Conservation (phyloP, 2,329 filamentous ascomycete species). For the Diaporthe eres region DNA sequence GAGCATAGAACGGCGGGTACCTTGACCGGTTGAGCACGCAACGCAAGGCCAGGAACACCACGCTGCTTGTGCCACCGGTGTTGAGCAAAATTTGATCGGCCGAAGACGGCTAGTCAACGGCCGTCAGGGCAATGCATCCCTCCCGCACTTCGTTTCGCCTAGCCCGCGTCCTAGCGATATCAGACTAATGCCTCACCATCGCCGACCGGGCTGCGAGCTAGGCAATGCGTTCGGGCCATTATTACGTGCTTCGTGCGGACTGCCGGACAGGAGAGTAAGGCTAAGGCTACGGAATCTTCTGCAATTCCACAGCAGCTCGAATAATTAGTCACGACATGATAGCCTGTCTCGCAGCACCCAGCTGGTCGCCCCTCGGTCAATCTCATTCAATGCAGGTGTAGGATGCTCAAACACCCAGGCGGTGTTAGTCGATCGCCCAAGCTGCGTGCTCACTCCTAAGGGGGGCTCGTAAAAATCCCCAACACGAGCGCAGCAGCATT, state of each 20-base stretch:
- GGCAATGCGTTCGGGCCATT: neutral
- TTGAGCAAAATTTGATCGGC: constrained; percentile 28
- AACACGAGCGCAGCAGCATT: constrained; percentile 5
- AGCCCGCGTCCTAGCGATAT: constrained; percentile 13
- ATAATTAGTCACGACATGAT: neutral
- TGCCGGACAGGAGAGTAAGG: neutral
- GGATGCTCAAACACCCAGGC: constrained; percentile 16
- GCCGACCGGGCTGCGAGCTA: constrained; percentile 25
- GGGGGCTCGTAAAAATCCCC: constrained; percentile 1
- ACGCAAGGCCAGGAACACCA: neutral
- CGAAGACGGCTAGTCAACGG: constrained; percentile 23
- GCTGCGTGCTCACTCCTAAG: neutral
- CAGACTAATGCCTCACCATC: constrained; percentile 41
- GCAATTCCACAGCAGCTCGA: constrained; percentile 18
- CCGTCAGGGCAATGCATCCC: constrained; percentile 14
- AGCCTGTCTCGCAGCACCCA: neutral
- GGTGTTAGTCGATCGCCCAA: constrained; percentile 16
- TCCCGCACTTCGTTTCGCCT: constrained; percentile 28
- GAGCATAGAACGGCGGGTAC: constrained; percentile 2
- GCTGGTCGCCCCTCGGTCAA: constrained; percentile 6
- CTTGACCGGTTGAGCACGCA: constrained; percentile 6
- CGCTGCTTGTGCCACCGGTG: constrained; percentile 1
- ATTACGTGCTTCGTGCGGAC: constrained; percentile 2
- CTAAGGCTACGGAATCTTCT: constrained; percentile 5
- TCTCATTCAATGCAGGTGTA: constrained; percentile 18